A percentile compares a stretch with the other conserved stretches of the same genome.
Evolutionary conservation across 768 basidiomycete genomes (phyloP).

Genomic region (Lentinula raphanica): DNA sequence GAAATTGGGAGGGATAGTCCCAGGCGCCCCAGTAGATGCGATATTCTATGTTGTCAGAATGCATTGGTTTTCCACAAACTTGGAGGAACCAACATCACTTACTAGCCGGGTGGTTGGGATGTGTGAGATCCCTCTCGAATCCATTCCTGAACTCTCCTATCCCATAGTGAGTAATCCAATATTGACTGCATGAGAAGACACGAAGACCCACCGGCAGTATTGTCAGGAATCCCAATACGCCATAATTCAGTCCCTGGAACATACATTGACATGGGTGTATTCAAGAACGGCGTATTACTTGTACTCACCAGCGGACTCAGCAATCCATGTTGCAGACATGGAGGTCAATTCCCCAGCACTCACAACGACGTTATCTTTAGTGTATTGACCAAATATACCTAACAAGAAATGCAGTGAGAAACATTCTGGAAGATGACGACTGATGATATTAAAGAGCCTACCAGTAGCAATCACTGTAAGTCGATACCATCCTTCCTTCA

Average conservation of each 20-base stretch:
- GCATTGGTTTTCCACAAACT: neutral
- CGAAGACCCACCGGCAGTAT: constrained; percentile 18
- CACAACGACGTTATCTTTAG: constrained; percentile 18
- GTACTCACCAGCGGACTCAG: constrained; percentile 15
- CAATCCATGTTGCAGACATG: constrained; percentile 14
- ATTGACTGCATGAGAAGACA: too few species aligned
- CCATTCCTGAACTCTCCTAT: constrained; percentile 14
- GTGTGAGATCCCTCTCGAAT: constrained; percentile 15
- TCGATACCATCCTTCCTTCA: constrained; percentile 23
- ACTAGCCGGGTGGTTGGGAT: constrained; percentile 14
- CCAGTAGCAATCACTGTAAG: constrained; percentile 18
- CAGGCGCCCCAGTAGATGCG: constrained; percentile 23
- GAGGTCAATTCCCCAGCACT: constrained; percentile 10
- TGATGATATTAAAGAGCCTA: neutral
- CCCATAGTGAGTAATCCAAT: too few species aligned
- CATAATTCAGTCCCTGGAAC: constrained; percentile 16
- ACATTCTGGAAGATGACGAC: too few species aligned
- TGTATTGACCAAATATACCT: constrained; percentile 24
- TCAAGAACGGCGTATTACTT: too few species aligned
- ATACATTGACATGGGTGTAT: neutral
- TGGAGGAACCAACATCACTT: constrained; percentile 12
- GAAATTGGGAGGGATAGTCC: constrained; percentile 24
- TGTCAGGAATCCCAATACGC: constrained; percentile 22
- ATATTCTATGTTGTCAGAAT: constrained; percentile 5
- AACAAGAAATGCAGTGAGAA: neutral